These are phyloP conservation scores for Microcyclospora pomicola DNA, from an alignment of 2,329 filamentous ascomycete genomes.

Conservation along the genomic window DNA sequence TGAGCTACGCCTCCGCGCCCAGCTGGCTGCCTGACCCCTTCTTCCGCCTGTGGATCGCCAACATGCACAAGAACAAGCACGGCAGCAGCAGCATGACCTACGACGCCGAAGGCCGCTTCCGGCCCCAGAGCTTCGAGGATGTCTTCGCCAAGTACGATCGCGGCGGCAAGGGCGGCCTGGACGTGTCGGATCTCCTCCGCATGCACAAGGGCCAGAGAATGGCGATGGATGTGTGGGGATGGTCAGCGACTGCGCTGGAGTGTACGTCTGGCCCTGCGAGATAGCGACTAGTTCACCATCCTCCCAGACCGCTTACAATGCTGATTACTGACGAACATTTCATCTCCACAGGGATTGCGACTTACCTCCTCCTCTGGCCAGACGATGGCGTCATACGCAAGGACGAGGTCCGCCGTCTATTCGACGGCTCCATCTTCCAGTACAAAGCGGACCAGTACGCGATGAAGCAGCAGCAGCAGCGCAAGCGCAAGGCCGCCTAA, in stretches of 20 bases:
- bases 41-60: slow-evolving; percentile 28
- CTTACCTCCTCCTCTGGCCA: slow-evolving; percentile 42
- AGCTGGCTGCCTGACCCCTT: slow-evolving; percentile 32
- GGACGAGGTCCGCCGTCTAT: slow-evolving; percentile 41
- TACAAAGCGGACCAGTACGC: slow-evolving; percentile 25
- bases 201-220: slow-evolving; percentile 30
- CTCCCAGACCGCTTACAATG: too few species aligned
- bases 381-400: slow-evolving; percentile 43
- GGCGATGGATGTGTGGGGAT: slow-evolving; percentile 32
- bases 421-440: slow-evolving; percentile 41
- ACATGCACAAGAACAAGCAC: slow-evolving; percentile 31
- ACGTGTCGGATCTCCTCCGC: slow-evolving; percentile 24
- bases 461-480: slow-evolving; percentile 4
- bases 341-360: slow-evolving; percentile 28
- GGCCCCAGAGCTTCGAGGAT: slow-evolving; percentile 35
- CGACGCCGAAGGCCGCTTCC: slow-evolving; percentile 33
- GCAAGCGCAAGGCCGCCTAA: too few species aligned
- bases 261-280: slow-evolving; percentile 14
- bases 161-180: slow-evolving; percentile 26
- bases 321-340: too few species aligned
- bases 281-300: too few species aligned
- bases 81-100: slow-evolving; percentile 30
- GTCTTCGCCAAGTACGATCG: slow-evolving; percentile 34
- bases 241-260: slow-evolving; percentile 32
- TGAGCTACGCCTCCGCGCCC: slow-evolving; percentile 36